A percentile compares a stretch with the other conserved stretches of the same genome.
These are phyloP conservation scores for Magnusiomyces paraingens DNA, from an alignment of 1,139 yeast genomes.

Conservation along the genomic window DNA sequence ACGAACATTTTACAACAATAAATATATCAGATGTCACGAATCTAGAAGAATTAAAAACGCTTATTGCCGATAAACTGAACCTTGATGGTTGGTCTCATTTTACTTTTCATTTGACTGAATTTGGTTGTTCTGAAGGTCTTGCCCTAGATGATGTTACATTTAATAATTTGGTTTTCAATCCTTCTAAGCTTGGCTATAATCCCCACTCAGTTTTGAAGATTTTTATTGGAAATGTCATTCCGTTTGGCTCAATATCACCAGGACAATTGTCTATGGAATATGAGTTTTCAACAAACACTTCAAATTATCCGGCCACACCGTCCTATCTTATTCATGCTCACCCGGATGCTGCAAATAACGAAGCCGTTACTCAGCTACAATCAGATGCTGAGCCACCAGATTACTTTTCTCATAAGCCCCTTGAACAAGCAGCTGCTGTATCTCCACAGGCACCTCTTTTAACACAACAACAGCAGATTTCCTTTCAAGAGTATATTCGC, in stretches of 20 bases:
- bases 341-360: slow-evolving; percentile 4
- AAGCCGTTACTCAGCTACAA: slow-evolving; percentile 7
- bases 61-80: slow-evolving; percentile 39
- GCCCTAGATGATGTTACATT: slow-evolving; percentile 49
- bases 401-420: slow-evolving; percentile 11
- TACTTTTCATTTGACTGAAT: slow-evolving; percentile 65
- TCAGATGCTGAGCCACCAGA: slow-evolving; percentile 9
- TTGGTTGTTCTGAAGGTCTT: slow-evolving; percentile 57
- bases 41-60: slow-evolving; percentile 35
- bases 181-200: slow-evolving; percentile 3
- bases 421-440: neutral
- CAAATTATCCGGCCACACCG: slow-evolving; percentile 27
- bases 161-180: slow-evolving; percentile 28
- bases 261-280: slow-evolving; percentile 19
- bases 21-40: slow-evolving; percentile 34
- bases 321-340: slow-evolving; percentile 25
- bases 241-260: slow-evolving; percentile 17
- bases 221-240: slow-evolving; percentile 16
- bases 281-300: slow-evolving; percentile 10
- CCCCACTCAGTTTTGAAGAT: slow-evolving; percentile 28
- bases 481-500: slow-evolving; percentile 1
- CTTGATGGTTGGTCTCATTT: slow-evolving; percentile 36
- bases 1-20: slow-evolving; percentile 46
- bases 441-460: neutral
- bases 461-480: slow-evolving; percentile 3